Evolutionary conservation across 2,329 filamentous ascomycete species (phyloP).

Genomic region (Aspergillus sp.): DNA sequence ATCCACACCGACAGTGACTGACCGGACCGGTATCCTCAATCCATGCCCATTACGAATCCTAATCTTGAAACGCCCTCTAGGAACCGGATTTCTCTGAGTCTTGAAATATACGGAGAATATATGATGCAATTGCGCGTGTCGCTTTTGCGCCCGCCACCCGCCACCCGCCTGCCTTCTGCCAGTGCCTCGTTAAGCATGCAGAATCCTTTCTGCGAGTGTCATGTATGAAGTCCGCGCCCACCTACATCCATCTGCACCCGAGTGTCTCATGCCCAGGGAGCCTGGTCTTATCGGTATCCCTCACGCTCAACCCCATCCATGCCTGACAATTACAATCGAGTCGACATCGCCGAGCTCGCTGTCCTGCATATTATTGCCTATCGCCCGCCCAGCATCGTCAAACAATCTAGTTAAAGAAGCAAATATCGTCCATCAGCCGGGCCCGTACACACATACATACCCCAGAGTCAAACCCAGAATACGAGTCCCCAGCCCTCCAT

Average conservation of each 20-base stretch:
- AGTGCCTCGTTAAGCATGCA: background rate
- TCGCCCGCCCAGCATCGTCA: too few relatives aligned
- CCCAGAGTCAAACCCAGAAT: background rate
- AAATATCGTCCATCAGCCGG: background rate
- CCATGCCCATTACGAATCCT: too few relatives aligned
- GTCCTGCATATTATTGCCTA: background rate
- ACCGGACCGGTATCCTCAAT: too few relatives aligned
- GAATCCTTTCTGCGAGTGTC: background rate
- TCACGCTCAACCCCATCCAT: background rate
- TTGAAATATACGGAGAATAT: background rate
- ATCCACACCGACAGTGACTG: background rate
- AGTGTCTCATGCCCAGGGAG: background rate
- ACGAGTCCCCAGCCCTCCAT: background rate
- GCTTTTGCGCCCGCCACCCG: background rate
- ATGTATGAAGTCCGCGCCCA: background rate
- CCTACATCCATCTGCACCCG: background rate
- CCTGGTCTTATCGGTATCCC: too few relatives aligned
- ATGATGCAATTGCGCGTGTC: background rate
- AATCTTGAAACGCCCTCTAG: too few relatives aligned
- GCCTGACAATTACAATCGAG: background rate
- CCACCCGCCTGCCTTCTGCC: background rate
- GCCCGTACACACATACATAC: background rate
- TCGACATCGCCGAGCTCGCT: background rate
- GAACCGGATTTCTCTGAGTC: too few relatives aligned
- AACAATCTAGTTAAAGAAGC: background rate